Percentiles rank a stretch among this genome's conserved stretches.
Evolutionary conservation across 768 basidiomycete species (phyloP).

Genomic region (Amyloporia xantha): DNA sequence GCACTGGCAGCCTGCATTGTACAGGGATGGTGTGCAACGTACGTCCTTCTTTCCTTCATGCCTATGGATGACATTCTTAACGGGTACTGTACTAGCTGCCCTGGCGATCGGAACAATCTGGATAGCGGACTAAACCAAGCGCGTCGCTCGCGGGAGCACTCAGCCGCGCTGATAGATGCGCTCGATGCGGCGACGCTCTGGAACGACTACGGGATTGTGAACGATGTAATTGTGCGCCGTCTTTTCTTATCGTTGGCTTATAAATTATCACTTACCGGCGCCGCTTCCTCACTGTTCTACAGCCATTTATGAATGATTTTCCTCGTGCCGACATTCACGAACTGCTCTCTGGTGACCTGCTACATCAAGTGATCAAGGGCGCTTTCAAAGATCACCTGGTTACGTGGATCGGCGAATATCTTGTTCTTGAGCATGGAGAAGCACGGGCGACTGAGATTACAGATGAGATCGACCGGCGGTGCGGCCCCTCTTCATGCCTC

Average conservation of each 20-base stretch:
- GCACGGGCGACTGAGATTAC: constrained; percentile 2
- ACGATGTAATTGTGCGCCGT: background rate
- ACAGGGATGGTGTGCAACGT: constrained; percentile 11
- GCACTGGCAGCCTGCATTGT: constrained; percentile 15
- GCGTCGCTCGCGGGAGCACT: background rate
- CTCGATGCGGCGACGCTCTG: background rate
- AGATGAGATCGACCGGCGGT: constrained; percentile 14
- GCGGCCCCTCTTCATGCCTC: too few relatives aligned
- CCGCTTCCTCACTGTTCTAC: too few relatives aligned
- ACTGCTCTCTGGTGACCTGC: constrained; percentile 22
- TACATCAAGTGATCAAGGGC: constrained; percentile 27
- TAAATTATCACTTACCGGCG: too few relatives aligned
- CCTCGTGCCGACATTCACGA: constrained; percentile 28
- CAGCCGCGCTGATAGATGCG: background rate
- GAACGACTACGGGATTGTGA: background rate
- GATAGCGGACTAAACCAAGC: background rate
- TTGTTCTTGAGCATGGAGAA: constrained; percentile 12
- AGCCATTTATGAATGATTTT: constrained; percentile 31
- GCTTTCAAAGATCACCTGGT: constrained; percentile 32
- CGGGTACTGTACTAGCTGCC: background rate
- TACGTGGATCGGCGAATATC: constrained; percentile 24
- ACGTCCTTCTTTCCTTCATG: too few relatives aligned
- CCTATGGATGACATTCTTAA: too few relatives aligned
- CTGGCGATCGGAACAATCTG: background rate
- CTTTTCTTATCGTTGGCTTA: too few relatives aligned